Evolutionary conservation across 164 flowering plant genomes (phyloP).

Genomic region (Euptelea pleiosperma): DNA sequence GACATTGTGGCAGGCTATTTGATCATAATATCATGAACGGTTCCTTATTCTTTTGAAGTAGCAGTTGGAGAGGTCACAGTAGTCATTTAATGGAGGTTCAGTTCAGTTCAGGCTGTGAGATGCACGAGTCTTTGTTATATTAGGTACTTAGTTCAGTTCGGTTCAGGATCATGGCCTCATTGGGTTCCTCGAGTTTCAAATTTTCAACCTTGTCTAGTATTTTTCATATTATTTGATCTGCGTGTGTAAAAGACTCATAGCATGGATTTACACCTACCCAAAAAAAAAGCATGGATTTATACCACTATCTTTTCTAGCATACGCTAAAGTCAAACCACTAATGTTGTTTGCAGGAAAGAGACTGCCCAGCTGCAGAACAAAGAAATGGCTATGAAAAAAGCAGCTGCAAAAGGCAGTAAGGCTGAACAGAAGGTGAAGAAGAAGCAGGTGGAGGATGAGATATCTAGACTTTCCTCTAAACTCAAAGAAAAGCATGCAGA

Average conservation of each 20-base stretch:
- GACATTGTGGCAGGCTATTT: no score
- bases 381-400: constrained; percentile 68
- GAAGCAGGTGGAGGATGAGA: constrained; percentile 92
- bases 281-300: neutral
- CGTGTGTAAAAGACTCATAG: no score
- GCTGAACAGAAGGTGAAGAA: constrained; percentile 96
- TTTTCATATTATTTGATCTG: no score
- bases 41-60: neutral
- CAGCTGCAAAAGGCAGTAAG: constrained; percentile 96
- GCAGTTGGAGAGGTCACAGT: neutral
- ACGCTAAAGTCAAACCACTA: neutral
- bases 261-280: no score
- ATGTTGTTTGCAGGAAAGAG: constrained; percentile 58
- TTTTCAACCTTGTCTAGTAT: neutral
- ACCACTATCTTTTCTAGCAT: neutral
- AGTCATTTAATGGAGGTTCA: neutral
- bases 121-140: neutral
- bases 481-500: constrained; percentile 74
- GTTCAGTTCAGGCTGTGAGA: neutral
- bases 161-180: neutral
- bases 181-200: neutral
- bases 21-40: neutral
- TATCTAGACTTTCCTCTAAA: constrained; percentile 57
- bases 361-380: constrained; percentile 67
- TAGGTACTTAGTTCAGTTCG: neutral